Evolutionary conservation across 2,329 filamentous ascomycete genomes (phyloP), one percentile per base, ranked within the genome.

Genomic region (Cryphonectria nitschkei): DNA sequence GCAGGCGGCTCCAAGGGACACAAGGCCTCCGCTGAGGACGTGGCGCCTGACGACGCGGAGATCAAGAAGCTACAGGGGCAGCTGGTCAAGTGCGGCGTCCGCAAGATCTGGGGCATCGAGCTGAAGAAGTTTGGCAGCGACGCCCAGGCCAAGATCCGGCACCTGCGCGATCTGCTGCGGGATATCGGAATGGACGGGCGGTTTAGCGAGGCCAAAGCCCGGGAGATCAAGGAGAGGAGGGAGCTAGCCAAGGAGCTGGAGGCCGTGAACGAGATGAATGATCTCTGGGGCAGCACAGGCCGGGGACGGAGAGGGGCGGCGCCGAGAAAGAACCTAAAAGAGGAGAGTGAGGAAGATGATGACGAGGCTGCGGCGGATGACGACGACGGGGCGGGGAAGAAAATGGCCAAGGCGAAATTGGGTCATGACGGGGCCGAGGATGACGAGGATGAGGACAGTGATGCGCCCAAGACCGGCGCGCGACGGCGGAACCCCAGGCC

Each of bases 71-170:
- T 98, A 3, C 95, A 98, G 81, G 88, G 90, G 11, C 94, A 95
- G 80, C 87, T 99, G 8, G 82, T 91, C 62, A 97, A 98, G 81
- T 99, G 95, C 77, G 95, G 95, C 41, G 89, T 98, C 69, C 92
- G 94, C 68, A 98, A 98, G 79, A 88, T 98, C 73, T 99, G 96
- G 95, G 88, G 88, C 65, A 90, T 92, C 74, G 94, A 98, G 80
- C 86, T 99, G 39, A 93, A 93, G 79, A 84, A 89, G 68, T 94
- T 88, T 76, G 87, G 86, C 1, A 88, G 90, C 69, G 92, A 95
- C 34, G 79, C 87, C 4, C 92, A 90, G 72, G 93, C 89, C 65
- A 98, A 97, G 84, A 93, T 98, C 73, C 86, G 86, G 67, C 93
- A 98, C 78, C 85, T 99, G 9, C 93, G 89, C 78, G 83, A 83